Evolutionary conservation across 371 early-diverging fungal genomes (phyloP).

Genomic region (Haplosporangium sp.): DNA sequence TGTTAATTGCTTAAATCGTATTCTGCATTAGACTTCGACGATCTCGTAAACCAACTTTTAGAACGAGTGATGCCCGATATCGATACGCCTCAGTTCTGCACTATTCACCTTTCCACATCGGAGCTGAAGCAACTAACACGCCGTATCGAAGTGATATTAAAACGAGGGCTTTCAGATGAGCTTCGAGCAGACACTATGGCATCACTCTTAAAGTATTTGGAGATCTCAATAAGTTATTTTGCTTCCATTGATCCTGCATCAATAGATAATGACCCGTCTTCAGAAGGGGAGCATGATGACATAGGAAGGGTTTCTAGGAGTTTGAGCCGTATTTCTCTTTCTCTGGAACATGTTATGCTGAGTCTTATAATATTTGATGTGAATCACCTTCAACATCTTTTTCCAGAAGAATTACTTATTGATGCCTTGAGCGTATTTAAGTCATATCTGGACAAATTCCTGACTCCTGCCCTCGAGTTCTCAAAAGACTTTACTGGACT

Average conservation of each 20-base stretch:
- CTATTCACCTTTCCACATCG: background rate
- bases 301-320: background rate
- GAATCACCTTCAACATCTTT: slow-evolving; percentile 28
- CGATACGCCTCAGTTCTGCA: background rate
- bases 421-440: slow-evolving; percentile 31
- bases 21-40: slow-evolving; percentile 18
- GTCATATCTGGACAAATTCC: slow-evolving; percentile 22
- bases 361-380: slow-evolving; percentile 24
- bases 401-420: slow-evolving; percentile 44
- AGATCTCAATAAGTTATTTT: slow-evolving; percentile 15
- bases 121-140: slow-evolving; percentile 25
- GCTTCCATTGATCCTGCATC: background rate
- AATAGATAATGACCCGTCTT: background rate
- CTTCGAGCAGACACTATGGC: slow-evolving; percentile 26
- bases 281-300: background rate
- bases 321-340: slow-evolving; percentile 5
- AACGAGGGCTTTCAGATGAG: slow-evolving; percentile 5
- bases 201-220: slow-evolving; percentile 29
- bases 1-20: background rate
- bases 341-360: slow-evolving; percentile 29
- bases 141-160: slow-evolving; percentile 16
- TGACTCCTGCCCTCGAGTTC: slow-evolving; percentile 37
- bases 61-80: background rate
- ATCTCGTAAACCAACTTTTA: slow-evolving; percentile 16
- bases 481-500: slow-evolving; percentile 14